These are phyloP conservation scores for Penicillium oxalicum DNA, from an alignment of 2,329 filamentous ascomycete species.

Conservation along the genomic window DNA sequence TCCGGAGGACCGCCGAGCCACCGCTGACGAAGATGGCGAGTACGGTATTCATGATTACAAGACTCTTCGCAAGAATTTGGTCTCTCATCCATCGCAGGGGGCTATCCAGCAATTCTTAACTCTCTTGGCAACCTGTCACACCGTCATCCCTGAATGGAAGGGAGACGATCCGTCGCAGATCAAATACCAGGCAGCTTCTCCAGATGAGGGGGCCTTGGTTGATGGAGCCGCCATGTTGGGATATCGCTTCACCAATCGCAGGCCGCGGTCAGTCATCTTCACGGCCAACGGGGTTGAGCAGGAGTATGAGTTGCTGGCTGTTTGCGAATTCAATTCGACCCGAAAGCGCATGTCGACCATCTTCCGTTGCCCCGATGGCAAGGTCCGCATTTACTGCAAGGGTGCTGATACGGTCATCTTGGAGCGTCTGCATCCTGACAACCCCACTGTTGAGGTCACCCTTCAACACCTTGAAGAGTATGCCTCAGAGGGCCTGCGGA, in stretches of 20 bases:
- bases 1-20: slow-evolving; percentile 80
- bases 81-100: slow-evolving; percentile 52
- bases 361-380: slow-evolving; percentile 92
- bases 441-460: slow-evolving; percentile 82
- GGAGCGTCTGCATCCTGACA: slow-evolving; percentile 76
- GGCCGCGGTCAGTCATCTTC: slow-evolving; percentile 82
- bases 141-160: slow-evolving; percentile 86
- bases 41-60: slow-evolving; percentile 81
- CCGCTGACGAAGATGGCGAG: slow-evolving; percentile 69
- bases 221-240: slow-evolving; percentile 81
- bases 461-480: slow-evolving; percentile 97
- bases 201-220: slow-evolving; percentile 93
- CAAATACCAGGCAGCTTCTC: slow-evolving; percentile 96
- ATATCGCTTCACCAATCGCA: slow-evolving; percentile 85
- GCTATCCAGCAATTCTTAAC: slow-evolving; percentile 78
- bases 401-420: slow-evolving; percentile 96
- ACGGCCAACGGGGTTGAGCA: slow-evolving; percentile 63
- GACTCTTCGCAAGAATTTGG: slow-evolving; percentile 63
- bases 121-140: slow-evolving; percentile 85
- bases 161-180: slow-evolving; percentile 73
- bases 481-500: slow-evolving; percentile 89
- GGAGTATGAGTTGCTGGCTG: slow-evolving; percentile 86
- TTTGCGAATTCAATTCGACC: slow-evolving; percentile 99
- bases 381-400: slow-evolving; percentile 89
- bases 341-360: slow-evolving; percentile 97